Conservation (phyloP, 306 rosid species). For the Corylus americana region DNA sequence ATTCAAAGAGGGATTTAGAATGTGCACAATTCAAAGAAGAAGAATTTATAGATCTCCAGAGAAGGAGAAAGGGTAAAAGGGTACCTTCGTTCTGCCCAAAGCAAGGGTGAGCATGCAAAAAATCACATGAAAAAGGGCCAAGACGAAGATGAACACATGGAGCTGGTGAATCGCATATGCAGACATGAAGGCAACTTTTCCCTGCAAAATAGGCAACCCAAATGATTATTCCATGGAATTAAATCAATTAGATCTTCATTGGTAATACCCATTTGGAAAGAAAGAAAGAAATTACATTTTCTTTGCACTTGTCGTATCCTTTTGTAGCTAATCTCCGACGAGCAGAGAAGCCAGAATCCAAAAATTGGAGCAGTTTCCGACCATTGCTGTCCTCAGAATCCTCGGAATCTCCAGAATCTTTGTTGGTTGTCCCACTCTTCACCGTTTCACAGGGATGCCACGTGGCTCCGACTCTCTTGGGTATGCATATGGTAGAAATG, state of each 20-base stretch:
- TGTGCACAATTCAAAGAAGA: not conserved
- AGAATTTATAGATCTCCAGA: no score
- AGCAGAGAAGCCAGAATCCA: constrained; percentile 20
- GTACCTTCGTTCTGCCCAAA: constrained; percentile 76
- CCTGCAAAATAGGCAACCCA: constrained; percentile 37
- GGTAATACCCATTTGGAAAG: not conserved
- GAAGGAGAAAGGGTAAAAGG: not conserved
- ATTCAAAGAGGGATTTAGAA: constrained; percentile 16
- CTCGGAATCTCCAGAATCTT: no score
- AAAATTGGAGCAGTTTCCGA: constrained; percentile 33
- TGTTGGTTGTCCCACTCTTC: not conserved
- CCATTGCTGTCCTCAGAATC: not conserved
- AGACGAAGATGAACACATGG: constrained; percentile 75
- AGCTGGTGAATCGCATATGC: constrained; percentile 94
- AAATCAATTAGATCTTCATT: no score
- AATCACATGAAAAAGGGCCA: constrained; percentile 67
- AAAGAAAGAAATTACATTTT: constrained; percentile 8
- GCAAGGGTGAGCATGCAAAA: constrained; percentile 62
- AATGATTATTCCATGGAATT: no score
- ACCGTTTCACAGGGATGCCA: constrained; percentile 48
- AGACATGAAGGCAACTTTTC: constrained; percentile 67
- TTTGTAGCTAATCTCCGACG: constrained; percentile 40
- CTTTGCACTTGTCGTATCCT: constrained; percentile 30
- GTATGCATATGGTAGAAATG: constrained; percentile 36
- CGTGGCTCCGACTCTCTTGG: constrained; percentile 34